Conservation (phyloP, 2,329 filamentous ascomycete species). For the Stenocarpella maydis region DNA sequence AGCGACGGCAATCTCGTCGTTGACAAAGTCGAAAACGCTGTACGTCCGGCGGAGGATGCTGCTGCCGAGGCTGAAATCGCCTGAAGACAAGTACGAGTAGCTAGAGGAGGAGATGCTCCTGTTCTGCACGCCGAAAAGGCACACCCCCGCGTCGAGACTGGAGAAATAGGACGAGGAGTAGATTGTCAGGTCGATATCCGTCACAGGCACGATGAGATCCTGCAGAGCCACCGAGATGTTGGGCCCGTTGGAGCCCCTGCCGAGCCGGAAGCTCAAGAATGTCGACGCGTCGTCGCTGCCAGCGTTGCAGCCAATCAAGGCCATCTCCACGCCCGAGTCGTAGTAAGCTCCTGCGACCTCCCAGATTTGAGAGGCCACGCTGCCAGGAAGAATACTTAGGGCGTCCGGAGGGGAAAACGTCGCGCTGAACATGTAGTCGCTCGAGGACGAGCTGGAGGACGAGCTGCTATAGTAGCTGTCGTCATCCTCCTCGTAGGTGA, state of each 20-base stretch:
- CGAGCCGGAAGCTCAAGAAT: slow-evolving; percentile 41
- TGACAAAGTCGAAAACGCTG: slow-evolving; percentile 45
- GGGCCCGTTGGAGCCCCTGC: slow-evolving; percentile 38
- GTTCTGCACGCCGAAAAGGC: slow-evolving; percentile 45
- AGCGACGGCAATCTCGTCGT: slow-evolving; percentile 45
- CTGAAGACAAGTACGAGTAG: slow-evolving; percentile 9
- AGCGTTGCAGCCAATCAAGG: slow-evolving; percentile 42
- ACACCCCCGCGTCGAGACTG: slow-evolving; percentile 29
- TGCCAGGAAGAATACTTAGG: slow-evolving; percentile 40
- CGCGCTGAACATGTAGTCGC: slow-evolving; percentile 33
- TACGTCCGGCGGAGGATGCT: slow-evolving; percentile 44
- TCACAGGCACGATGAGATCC: slow-evolving; percentile 42
- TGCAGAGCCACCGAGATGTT: slow-evolving; percentile 39
- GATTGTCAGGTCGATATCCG: slow-evolving; percentile 8
- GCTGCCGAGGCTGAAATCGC: slow-evolving; percentile 39
- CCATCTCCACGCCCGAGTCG: slow-evolving; percentile 25
- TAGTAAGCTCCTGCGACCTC: slow-evolving; percentile 41
- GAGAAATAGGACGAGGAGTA: background rate
- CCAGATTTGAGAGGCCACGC: slow-evolving; percentile 41
- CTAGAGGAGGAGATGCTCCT: background rate
- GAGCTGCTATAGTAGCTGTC: background rate
- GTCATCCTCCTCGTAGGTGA: slow-evolving; percentile 11
- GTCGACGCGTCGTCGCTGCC: slow-evolving; percentile 36
- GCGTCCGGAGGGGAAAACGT: slow-evolving; percentile 38
- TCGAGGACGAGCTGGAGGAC: background rate